Conservation (phyloP, 2,329 filamentous ascomycete species). For the Beauveria varroae region DNA sequence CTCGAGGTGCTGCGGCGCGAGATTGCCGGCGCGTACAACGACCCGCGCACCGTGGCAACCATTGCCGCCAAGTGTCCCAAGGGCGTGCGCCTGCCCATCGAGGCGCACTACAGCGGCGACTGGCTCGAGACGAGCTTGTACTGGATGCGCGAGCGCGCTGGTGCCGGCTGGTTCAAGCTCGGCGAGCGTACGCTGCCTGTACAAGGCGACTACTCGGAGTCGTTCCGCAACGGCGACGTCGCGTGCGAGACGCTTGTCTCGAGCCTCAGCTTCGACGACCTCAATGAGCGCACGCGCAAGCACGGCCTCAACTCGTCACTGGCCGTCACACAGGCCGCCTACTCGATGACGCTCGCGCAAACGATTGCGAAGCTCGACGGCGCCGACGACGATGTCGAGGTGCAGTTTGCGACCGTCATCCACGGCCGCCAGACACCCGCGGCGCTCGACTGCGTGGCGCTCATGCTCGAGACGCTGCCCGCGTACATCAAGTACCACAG, state of each 20-base stretch:
- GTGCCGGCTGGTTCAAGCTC: conserved; percentile 1
- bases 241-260: conserved; percentile 8
- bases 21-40: conserved; percentile 8
- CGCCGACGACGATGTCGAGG: not conserved
- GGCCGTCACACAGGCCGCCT: conserved; percentile 10
- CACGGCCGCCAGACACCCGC: conserved; percentile 9
- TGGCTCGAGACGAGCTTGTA: conserved; percentile 13
- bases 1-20: conserved; percentile 10
- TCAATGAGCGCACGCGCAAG: conserved; percentile 10
- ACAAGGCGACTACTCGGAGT: conserved; percentile 1
- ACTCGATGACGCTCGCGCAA: conserved; percentile 12
- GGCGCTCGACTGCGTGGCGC: conserved; percentile 11
- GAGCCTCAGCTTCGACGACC: conserved; percentile 5
- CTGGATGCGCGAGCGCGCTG: conserved; percentile 11
- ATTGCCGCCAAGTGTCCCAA: conserved; percentile 3
- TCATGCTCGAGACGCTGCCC: conserved; percentile 11
- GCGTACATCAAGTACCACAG: conserved; percentile 9
- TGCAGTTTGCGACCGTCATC: conserved; percentile 13
- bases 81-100: conserved; percentile 10
- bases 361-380: not conserved
- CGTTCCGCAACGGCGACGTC: conserved; percentile 9
- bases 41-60: not conserved
- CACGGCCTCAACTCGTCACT: conserved; percentile 2
- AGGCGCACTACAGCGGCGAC: conserved; percentile 10
- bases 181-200: not conserved